Conservation (phyloP, 2,329 filamentous ascomycete genomes). For the Aureobasidium musti region DNA sequence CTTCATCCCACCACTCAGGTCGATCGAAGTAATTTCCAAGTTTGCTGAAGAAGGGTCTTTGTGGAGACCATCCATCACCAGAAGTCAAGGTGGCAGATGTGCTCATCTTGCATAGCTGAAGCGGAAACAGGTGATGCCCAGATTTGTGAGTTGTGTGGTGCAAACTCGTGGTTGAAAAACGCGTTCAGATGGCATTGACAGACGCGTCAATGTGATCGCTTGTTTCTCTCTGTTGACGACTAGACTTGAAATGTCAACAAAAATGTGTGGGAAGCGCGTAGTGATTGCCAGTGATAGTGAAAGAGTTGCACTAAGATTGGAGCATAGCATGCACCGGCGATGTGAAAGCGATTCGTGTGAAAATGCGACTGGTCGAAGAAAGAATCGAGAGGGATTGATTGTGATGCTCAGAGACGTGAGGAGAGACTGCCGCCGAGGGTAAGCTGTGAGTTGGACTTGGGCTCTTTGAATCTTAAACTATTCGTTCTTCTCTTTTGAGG, state of each 20-base stretch:
- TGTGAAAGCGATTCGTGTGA: not conserved
- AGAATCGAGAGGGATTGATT: not conserved
- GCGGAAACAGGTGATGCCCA: too few relatives aligned
- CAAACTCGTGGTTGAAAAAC: not conserved
- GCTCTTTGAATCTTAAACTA: too few relatives aligned
- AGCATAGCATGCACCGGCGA: not conserved
- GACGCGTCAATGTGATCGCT: not conserved
- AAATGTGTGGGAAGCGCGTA: not conserved
- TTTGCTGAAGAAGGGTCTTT: not conserved
- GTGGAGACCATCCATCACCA: not conserved
- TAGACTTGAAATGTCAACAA: not conserved
- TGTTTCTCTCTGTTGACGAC: not conserved
- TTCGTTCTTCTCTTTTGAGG: not conserved
- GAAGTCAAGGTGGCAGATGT: not conserved
- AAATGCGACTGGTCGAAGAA: not conserved
- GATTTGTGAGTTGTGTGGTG: not conserved
- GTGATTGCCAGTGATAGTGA: not conserved
- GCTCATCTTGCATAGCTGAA: slow-evolving; percentile 8
- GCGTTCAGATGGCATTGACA: not conserved
- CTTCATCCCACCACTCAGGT: slow-evolving; percentile 19
- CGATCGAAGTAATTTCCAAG: slow-evolving; percentile 14
- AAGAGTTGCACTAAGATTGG: not conserved
- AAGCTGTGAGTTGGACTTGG: not conserved
- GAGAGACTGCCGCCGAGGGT: not conserved
- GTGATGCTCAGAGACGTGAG: not conserved